Evolutionary conservation across 2,329 filamentous ascomycete species (phyloP).

Genomic region (Aspergillus cejpii): DNA sequence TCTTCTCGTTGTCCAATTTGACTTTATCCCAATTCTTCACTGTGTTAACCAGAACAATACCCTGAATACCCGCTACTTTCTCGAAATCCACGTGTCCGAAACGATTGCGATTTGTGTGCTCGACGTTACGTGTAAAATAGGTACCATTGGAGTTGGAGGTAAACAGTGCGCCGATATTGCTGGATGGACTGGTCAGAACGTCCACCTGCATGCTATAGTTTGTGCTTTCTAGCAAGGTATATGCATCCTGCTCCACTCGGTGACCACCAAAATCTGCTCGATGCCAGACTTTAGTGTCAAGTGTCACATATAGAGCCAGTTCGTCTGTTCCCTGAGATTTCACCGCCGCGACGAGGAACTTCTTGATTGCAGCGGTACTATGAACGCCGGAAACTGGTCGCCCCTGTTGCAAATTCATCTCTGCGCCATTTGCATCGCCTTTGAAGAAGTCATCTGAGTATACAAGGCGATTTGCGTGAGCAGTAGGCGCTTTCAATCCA

Average conservation of each 20-base stretch:
- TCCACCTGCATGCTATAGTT: slow-evolving; percentile 98
- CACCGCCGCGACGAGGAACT: slow-evolving; percentile 76
- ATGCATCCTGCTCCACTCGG: slow-evolving; percentile 74
- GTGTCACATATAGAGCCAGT: slow-evolving; percentile 82
- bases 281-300: slow-evolving; percentile 81
- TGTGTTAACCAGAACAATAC: slow-evolving; percentile 81
- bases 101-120: slow-evolving; percentile 80
- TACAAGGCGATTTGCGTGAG: slow-evolving; percentile 68
- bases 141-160: slow-evolving; percentile 97
- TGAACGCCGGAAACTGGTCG: slow-evolving; percentile 72
- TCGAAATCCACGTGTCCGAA: slow-evolving; percentile 86
- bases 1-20: slow-evolving; percentile 55
- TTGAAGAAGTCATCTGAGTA: slow-evolving; percentile 79
- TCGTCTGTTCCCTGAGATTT: slow-evolving; percentile 75
- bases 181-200: slow-evolving; percentile 62
- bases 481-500: slow-evolving; percentile 63
- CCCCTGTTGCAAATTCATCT: slow-evolving; percentile 68
- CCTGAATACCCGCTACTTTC: slow-evolving; percentile 84
- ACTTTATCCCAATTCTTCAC: slow-evolving; percentile 82
- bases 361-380: slow-evolving; percentile 76
- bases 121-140: slow-evolving; percentile 85
- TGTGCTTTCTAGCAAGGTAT: slow-evolving; percentile 90
- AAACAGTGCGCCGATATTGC: slow-evolving; percentile 78
- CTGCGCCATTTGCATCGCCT: slow-evolving; percentile 49
- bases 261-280: slow-evolving; percentile 84